Conservation (phyloP, 768 basidiomycete genomes). For the Kwoniella sp. region DNA sequence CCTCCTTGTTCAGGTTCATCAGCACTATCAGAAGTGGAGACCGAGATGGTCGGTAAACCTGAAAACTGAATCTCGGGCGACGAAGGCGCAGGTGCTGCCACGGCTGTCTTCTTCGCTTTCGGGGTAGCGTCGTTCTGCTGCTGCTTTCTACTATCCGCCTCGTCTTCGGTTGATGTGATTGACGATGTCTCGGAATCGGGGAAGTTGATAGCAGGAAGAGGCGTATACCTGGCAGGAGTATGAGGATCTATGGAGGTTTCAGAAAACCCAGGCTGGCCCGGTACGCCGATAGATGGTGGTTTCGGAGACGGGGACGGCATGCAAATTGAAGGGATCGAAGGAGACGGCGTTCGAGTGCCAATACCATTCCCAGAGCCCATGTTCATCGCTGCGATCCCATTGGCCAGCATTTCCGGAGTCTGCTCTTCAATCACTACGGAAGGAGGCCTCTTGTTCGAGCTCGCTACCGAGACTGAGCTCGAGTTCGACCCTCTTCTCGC, state of each 20-base stretch:
- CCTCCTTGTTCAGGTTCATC: conserved; percentile 26
- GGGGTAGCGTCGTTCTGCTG: conserved; percentile 9
- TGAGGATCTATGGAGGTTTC: conserved; percentile 10
- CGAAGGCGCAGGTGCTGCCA: neutral
- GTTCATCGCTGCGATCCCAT: conserved; percentile 17
- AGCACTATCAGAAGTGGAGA: conserved; percentile 36
- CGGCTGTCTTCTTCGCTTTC: conserved; percentile 9
- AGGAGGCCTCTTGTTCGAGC: neutral
- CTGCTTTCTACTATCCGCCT: conserved; percentile 3
- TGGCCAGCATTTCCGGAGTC: neutral
- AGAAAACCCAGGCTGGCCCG: conserved; percentile 8
- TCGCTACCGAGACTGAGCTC: neutral
- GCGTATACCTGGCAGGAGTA: conserved; percentile 29
- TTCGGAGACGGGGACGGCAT: neutral
- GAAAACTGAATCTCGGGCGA: conserved; percentile 33
- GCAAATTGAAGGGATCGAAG: neutral
- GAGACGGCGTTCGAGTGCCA: neutral
- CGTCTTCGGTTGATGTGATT: conserved; percentile 12
- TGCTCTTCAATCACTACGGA: conserved; percentile 17
- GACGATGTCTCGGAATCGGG: conserved; percentile 20
- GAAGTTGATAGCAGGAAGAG: conserved; percentile 34
- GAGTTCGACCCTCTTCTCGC: neutral
- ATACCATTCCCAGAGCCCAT: neutral
- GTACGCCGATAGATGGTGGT: conserved; percentile 11
- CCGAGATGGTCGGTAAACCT: conserved; percentile 33